phyloP scores from a whole-genome alignment of 495 filamentous ascomycete species.

The Tetracladium setigerum region DNA sequence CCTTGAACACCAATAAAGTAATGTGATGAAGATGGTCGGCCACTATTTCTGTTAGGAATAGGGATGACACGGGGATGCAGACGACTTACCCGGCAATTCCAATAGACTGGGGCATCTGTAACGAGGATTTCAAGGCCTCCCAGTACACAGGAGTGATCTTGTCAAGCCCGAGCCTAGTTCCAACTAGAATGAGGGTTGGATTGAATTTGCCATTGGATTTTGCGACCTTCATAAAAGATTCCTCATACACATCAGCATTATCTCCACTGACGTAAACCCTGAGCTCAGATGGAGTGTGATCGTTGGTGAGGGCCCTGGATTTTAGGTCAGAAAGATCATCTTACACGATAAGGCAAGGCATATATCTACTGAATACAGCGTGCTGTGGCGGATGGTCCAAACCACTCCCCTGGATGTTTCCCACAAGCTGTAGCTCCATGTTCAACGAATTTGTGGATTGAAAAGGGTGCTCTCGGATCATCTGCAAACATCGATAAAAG shows the following conservation, averaged over 20 bases:
- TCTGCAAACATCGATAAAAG: conserved; percentile 87
- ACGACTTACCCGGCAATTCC: conserved; percentile 90
- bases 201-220: conserved; percentile 55
- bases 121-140: conserved; percentile 71
- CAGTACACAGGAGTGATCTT: conserved; percentile 89
- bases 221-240: conserved; percentile 71
- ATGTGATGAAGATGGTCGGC: conserved; percentile 88
- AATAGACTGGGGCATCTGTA: conserved; percentile 83
- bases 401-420: conserved; percentile 97
- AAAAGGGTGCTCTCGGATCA: conserved; percentile 78
- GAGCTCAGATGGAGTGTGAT: conserved; percentile 47
- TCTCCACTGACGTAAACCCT: conserved; percentile 86
- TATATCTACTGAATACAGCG: conserved; percentile 79
- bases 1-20: conserved; percentile 97
- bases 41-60: conserved; percentile 39
- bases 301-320: conserved; percentile 61
- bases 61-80: background rate
- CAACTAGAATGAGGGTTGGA: conserved; percentile 83
- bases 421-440: conserved; percentile 84
- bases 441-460: conserved; percentile 88
- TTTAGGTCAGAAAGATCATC: conserved; percentile 18
- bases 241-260: conserved; percentile 86
- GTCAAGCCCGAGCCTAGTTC: conserved; percentile 85
- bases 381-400: conserved; percentile 97
- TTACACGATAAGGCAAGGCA: background rate